These are phyloP conservation scores for Phytophthora cryptogea DNA, from an alignment of 352 stramenopile species.

Conservation along the genomic window DNA sequence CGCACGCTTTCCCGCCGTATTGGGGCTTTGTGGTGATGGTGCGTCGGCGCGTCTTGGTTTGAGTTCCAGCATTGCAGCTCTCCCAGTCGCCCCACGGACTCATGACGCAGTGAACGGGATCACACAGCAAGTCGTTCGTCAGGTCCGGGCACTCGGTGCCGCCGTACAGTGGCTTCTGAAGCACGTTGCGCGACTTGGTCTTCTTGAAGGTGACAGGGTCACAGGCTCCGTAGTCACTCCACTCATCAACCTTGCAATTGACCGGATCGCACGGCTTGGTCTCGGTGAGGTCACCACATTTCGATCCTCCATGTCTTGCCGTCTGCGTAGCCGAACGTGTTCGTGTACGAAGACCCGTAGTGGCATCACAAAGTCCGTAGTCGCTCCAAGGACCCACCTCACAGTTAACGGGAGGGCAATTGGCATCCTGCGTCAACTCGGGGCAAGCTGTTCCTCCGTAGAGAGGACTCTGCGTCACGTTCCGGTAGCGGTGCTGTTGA, in stretches of 20 bases:
- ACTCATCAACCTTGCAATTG: slow-evolving; percentile 46
- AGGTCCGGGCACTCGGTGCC: slow-evolving; percentile 45
- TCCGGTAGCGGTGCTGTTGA: slow-evolving; percentile 40
- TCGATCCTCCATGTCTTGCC: slow-evolving; percentile 33
- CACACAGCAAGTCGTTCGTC: slow-evolving; percentile 55
- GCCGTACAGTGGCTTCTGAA: slow-evolving; percentile 38
- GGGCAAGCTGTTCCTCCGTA: slow-evolving; percentile 40
- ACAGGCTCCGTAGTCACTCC: slow-evolving; percentile 46
- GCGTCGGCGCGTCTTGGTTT: slow-evolving; percentile 47
- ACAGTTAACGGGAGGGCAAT: slow-evolving; percentile 55
- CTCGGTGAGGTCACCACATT: slow-evolving; percentile 39
- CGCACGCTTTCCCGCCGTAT: slow-evolving; percentile 46
- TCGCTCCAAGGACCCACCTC: slow-evolving; percentile 42
- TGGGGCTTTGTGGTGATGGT: slow-evolving; percentile 29
- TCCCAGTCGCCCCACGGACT: slow-evolving; percentile 39
- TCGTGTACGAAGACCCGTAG: slow-evolving; percentile 44
- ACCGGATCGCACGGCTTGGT: slow-evolving; percentile 51
- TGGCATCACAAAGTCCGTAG: slow-evolving; percentile 48
- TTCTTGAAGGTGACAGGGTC: slow-evolving; percentile 53
- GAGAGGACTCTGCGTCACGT: slow-evolving; percentile 35
- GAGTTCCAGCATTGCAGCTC: slow-evolving; percentile 30
- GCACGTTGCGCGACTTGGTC: slow-evolving; percentile 44
- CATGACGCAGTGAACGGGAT: slow-evolving; percentile 54
- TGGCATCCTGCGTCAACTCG: slow-evolving; percentile 37
- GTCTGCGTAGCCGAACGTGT: slow-evolving; percentile 30